phyloP scores from a whole-genome alignment of 2,329 filamentous ascomycete genomes.

The Microcera coccophila region DNA sequence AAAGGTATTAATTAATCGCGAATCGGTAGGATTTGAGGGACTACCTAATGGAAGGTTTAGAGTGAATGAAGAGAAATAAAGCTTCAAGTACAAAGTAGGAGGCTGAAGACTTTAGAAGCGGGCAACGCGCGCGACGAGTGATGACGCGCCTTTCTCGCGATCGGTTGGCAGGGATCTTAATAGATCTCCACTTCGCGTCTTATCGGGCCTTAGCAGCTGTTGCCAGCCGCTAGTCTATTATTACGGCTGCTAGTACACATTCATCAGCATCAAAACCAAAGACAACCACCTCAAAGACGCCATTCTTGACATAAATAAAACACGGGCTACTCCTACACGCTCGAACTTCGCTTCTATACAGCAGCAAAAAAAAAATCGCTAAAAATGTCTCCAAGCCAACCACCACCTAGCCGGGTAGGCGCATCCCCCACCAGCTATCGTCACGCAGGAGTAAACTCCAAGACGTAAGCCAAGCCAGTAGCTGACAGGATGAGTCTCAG shows the following conservation, averaged over 20 bases:
- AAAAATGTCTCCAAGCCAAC: conserved; percentile 42
- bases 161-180: conserved; percentile 27
- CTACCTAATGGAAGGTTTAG: too few relatives aligned
- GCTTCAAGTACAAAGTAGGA: background rate
- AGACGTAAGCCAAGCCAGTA: conserved; percentile 18
- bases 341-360: too few relatives aligned
- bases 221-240: too few relatives aligned
- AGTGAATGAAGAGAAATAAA: background rate
- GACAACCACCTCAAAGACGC: too few relatives aligned
- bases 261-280: too few relatives aligned
- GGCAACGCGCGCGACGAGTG: conserved; percentile 21
- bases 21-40: too few relatives aligned
- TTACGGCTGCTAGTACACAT: too few relatives aligned
- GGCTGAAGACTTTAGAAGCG: conserved; percentile 5
- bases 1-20: too few relatives aligned
- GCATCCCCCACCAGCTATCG: conserved; percentile 23
- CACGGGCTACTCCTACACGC: too few relatives aligned
- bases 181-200: conserved; percentile 25
- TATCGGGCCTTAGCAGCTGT: background rate
- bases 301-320: too few relatives aligned
- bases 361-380: too few relatives aligned
- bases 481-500: conserved; percentile 36
- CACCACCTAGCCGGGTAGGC: conserved; percentile 33
- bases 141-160: conserved; percentile 31
- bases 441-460: conserved; percentile 8